These are phyloP conservation scores for Lithohypha guttulata DNA, from an alignment of 2,329 filamentous ascomycete species.

Conservation along the genomic window DNA sequence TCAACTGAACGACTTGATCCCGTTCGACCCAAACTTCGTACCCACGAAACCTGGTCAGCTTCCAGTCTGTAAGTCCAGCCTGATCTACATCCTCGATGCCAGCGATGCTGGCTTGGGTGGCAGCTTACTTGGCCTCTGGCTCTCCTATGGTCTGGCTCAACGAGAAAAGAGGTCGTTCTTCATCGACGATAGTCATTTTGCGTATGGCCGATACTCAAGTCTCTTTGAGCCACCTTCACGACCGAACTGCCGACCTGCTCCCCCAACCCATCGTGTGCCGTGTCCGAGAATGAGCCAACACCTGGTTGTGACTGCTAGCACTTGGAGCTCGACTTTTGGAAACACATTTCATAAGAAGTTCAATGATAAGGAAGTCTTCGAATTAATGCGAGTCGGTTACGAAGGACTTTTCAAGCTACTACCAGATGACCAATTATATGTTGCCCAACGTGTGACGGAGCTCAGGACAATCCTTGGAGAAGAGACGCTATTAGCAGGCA, in stretches of 20 bases:
- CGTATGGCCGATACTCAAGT: conserved; percentile 62
- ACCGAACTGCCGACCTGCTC: conserved; percentile 58
- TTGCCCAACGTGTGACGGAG: conserved; percentile 47
- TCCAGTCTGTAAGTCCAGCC: conserved; percentile 54
- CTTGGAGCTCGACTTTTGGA: conserved; percentile 54
- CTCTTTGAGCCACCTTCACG: conserved; percentile 59
- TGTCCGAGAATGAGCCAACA: conserved; percentile 68
- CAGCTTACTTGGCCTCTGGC: conserved; percentile 70
- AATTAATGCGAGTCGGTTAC: conserved; percentile 58
- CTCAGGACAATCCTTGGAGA: conserved; percentile 38
- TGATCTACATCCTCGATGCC: conserved; percentile 70
- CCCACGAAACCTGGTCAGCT: conserved; percentile 14
- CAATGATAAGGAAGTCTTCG: conserved; percentile 53
- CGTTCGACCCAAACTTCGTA: conserved; percentile 23
- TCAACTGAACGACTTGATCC: conserved; percentile 52
- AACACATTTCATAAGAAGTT: conserved; percentile 45
- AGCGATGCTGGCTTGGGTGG: conserved; percentile 66
- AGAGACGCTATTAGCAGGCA: conserved; percentile 50
- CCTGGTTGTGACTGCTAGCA: conserved; percentile 61
- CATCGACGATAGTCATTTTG: conserved; percentile 73
- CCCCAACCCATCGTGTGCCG: conserved; percentile 64
- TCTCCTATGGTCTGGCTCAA: conserved; percentile 67
- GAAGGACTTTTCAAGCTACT: conserved; percentile 62
- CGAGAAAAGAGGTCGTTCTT: conserved; percentile 69
- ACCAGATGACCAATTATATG: conserved; percentile 55